phyloP scores from a whole-genome alignment of 345 rosid species.

The Populus simonii region DNA sequence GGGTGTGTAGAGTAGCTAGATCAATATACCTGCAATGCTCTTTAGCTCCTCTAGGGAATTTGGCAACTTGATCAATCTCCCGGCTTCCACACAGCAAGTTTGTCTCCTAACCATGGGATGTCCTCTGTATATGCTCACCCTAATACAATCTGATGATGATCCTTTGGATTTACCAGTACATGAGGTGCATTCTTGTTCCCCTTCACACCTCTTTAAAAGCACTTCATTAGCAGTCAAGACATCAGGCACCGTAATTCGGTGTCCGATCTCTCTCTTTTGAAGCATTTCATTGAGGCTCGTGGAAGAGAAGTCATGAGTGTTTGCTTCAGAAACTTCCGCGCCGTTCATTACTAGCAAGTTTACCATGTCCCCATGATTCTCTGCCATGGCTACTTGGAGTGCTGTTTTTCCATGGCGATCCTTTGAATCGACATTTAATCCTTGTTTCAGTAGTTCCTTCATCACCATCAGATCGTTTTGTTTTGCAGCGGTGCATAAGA shows the following conservation, averaged over 20 bases:
- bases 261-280: slow-evolving; percentile 43
- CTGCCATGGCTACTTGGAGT: slow-evolving; percentile 55
- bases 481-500: neutral
- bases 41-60: slow-evolving; percentile 70
- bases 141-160: slow-evolving; percentile 9
- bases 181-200: slow-evolving; percentile 15
- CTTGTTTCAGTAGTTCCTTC: slow-evolving; percentile 57
- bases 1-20: too few species aligned
- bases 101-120: slow-evolving; percentile 61
- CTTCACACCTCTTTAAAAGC: slow-evolving; percentile 27
- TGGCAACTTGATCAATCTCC: slow-evolving; percentile 65
- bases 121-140: slow-evolving; percentile 74
- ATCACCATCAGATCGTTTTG: slow-evolving; percentile 42
- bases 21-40: slow-evolving; percentile 58
- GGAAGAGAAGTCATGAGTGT: slow-evolving; percentile 21
- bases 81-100: slow-evolving; percentile 38
- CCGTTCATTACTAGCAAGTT: slow-evolving; percentile 62
- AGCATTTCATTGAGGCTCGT: slow-evolving; percentile 40
- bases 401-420: slow-evolving; percentile 62
- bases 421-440: slow-evolving; percentile 50
- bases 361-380: slow-evolving; percentile 61
- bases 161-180: neutral
- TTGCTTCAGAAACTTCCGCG: slow-evolving; percentile 42
- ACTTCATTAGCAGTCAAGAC: slow-evolving; percentile 14
- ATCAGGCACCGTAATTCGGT: slow-evolving; percentile 32